Percentiles rank a stretch among this genome's conserved stretches.
Evolutionary conservation across 345 rosid species (phyloP).

Genomic region (Kandelia obovata): DNA sequence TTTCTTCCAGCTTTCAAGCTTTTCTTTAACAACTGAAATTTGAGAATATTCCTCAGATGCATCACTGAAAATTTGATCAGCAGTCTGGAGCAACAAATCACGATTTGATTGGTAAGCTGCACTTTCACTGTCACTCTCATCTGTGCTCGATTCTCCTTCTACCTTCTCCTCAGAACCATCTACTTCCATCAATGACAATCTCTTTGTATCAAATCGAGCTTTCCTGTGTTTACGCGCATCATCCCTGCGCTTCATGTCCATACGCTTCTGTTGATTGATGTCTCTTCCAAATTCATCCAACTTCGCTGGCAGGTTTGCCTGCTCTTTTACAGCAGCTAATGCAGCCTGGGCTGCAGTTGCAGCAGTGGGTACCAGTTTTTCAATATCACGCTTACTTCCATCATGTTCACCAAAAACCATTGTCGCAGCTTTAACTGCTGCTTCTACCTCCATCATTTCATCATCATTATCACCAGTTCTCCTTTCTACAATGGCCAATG

Average conservation of each 20-base stretch:
- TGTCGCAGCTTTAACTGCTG: constrained; percentile 82
- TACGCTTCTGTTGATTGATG: constrained; percentile 72
- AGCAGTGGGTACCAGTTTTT: constrained; percentile 30
- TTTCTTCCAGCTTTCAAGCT: constrained; percentile 83
- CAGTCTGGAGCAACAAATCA: constrained; percentile 60
- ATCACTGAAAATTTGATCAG: constrained; percentile 80
- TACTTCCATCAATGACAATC: constrained; percentile 61
- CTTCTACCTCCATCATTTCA: constrained; percentile 79
- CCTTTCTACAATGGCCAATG: constrained; percentile 66
- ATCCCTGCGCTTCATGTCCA: constrained; percentile 76
- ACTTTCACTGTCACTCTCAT: constrained; percentile 90
- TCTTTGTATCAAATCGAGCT: constrained; percentile 63
- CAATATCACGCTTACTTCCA: constrained; percentile 22
- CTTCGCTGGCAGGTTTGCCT: constrained; percentile 56
- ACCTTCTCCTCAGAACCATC: constrained; percentile 54
- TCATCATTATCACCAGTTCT: constrained; percentile 78
- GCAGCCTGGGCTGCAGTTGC: constrained; percentile 77
- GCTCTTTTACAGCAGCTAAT: constrained; percentile 52
- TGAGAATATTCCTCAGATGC: constrained; percentile 89
- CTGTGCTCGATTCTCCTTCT: constrained; percentile 98
- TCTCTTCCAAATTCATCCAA: constrained; percentile 98
- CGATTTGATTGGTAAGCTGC: constrained; percentile 72
- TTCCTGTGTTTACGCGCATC: constrained; percentile 74
- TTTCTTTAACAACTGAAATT: constrained; percentile 71
- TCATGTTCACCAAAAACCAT: constrained; percentile 57